Evolutionary conservation across 2,329 filamentous ascomycete genomes (phyloP).

Genomic region (Fusarium sp.): DNA sequence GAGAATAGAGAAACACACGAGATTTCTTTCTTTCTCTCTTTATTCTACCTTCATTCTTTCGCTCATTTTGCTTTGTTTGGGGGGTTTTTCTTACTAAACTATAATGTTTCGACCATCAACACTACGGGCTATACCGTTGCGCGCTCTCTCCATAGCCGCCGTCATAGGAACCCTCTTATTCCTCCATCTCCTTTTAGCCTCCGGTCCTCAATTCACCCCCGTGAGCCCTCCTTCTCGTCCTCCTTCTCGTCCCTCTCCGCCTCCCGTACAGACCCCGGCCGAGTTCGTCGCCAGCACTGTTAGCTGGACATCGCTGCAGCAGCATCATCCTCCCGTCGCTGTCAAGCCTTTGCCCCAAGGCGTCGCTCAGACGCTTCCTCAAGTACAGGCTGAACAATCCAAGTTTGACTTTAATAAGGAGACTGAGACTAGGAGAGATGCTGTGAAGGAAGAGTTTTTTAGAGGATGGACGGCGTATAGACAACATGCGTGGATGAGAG

Average conservation of each 20-base stretch:
- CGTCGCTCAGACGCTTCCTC: slow-evolving; percentile 39
- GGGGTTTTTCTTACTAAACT: background rate
- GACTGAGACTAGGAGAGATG: slow-evolving; percentile 46
- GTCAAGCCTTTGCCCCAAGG: slow-evolving; percentile 47
- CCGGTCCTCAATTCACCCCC: background rate
- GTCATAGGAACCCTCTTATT: background rate
- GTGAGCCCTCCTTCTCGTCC: background rate
- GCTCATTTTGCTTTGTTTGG: background rate
- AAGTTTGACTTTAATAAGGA: slow-evolving; percentile 33
- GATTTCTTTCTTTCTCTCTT: background rate
- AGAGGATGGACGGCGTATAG: slow-evolving; percentile 61
- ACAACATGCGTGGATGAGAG: slow-evolving; percentile 59
- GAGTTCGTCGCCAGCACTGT: slow-evolving; percentile 41
- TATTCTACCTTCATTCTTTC: background rate
- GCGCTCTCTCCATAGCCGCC: background rate
- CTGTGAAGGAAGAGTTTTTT: slow-evolving; percentile 53
- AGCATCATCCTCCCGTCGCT: slow-evolving; percentile 44
- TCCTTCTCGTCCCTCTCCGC: background rate
- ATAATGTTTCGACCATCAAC: background rate
- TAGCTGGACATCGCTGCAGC: slow-evolving; percentile 45
- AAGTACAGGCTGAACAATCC: slow-evolving; percentile 43
- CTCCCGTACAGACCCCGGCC: background rate
- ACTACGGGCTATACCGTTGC: background rate
- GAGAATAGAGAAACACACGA: background rate
- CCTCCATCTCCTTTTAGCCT: background rate